These are phyloP conservation scores for Termitomyces sp. DNA, from an alignment of 768 basidiomycete genomes.

Conservation along the genomic window DNA sequence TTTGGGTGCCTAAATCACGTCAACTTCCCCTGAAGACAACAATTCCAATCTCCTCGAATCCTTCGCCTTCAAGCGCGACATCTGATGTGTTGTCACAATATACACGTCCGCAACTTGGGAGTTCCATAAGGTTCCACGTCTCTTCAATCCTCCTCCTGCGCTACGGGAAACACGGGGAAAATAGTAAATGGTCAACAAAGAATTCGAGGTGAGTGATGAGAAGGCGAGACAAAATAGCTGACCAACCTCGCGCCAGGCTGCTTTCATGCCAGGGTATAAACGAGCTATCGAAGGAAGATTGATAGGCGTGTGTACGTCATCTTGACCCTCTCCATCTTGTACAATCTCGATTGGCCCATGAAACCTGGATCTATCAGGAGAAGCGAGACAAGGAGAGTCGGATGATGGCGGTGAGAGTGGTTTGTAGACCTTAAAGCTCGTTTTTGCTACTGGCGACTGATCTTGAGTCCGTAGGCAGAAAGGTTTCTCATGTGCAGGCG, in stretches of 20 bases:
- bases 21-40: not conserved
- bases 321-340: not conserved
- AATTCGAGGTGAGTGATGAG: not conserved
- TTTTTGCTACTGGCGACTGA: not conserved
- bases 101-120: conserved; percentile 18
- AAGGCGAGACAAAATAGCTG: not conserved
- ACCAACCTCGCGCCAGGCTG: conserved; percentile 10
- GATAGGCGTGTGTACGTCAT: not conserved
- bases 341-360: not conserved
- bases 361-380: not conserved
- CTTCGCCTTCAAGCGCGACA: not conserved
- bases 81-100: conserved; percentile 9
- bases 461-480: too few species aligned
- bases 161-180: conserved; percentile 5
- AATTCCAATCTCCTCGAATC: not conserved
- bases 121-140: conserved; percentile 13
- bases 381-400: not conserved
- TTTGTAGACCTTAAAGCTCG: not conserved
- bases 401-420: conserved; percentile 12
- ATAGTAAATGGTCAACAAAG: not conserved
- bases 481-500: not conserved
- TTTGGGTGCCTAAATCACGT: not conserved
- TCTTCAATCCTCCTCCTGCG: conserved; percentile 11
- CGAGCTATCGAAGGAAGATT: conserved; percentile 2
- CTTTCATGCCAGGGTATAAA: conserved; percentile 6